Evolutionary conservation across 495 filamentous ascomycete species (phyloP).

Genomic region (Aspergillus bertholletiae): DNA sequence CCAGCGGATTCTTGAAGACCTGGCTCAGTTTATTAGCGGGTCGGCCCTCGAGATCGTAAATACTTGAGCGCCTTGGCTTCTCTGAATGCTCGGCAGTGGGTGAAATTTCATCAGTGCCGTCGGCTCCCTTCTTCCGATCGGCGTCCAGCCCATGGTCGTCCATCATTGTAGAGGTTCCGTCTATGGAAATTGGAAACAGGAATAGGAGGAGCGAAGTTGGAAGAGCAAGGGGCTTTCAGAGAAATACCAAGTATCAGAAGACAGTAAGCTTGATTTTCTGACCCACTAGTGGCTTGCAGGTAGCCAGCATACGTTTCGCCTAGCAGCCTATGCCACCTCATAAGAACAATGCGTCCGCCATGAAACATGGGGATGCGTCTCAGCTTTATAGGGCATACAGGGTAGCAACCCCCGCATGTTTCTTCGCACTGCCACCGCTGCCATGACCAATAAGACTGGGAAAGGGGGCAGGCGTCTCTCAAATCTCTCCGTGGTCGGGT

Average conservation of each 20-base stretch:
- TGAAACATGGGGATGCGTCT: background rate
- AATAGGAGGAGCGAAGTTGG: too few relatives aligned
- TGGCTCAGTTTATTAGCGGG: constrained; percentile 24
- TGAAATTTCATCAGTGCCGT: background rate
- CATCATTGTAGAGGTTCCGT: background rate
- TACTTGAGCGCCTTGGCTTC: background rate
- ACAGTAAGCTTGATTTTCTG: background rate
- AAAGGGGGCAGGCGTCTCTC: too few relatives aligned
- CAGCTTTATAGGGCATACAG: too few relatives aligned
- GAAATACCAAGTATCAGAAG: background rate
- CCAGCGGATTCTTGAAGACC: constrained; percentile 49
- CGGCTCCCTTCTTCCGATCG: background rate
- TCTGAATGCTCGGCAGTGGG: constrained; percentile 10
- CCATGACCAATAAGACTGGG: too few relatives aligned
- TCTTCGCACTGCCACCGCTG: too few relatives aligned
- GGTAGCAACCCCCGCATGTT: too few relatives aligned
- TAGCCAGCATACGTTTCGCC: background rate
- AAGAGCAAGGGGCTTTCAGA: background rate
- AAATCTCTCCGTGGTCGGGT: too few relatives aligned
- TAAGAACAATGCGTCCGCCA: background rate
- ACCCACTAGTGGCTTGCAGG: background rate
- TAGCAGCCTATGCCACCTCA: background rate
- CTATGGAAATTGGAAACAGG: background rate
- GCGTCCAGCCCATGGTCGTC: background rate
- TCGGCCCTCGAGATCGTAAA: constrained; percentile 22